Evolutionary conservation across 768 basidiomycete species (phyloP).

Genomic region (Paxillus involutus): DNA sequence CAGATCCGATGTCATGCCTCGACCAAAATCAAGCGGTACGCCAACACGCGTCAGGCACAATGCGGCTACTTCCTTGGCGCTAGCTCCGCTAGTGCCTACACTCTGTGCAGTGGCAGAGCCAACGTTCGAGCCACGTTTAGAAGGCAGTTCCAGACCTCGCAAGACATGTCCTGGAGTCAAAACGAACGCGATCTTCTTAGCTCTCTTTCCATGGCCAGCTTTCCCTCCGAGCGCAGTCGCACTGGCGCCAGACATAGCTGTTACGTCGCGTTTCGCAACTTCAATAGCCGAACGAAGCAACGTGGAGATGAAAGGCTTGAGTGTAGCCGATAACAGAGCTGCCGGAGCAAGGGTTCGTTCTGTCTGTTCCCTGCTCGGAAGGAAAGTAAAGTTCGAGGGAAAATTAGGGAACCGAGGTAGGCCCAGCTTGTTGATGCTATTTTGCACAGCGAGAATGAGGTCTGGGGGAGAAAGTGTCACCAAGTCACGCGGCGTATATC

Average conservation of each 20-base stretch:
- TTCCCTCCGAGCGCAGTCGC: slow-evolving; percentile 19
- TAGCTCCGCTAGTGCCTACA: slow-evolving; percentile 4
- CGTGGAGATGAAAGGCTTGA: slow-evolving; percentile 32
- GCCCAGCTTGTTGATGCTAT: slow-evolving; percentile 13
- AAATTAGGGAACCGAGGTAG: slow-evolving; percentile 22
- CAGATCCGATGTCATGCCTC: background rate
- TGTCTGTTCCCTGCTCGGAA: slow-evolving; percentile 12
- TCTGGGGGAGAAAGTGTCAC: slow-evolving; percentile 22
- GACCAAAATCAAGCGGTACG: slow-evolving; percentile 24
- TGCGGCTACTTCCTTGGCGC: slow-evolving; percentile 16
- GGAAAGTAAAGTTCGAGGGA: slow-evolving; percentile 5
- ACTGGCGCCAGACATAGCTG: slow-evolving; percentile 13
- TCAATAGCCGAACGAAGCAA: slow-evolving; percentile 35
- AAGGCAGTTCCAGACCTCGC: slow-evolving; percentile 31
- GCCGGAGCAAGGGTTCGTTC: slow-evolving; percentile 34
- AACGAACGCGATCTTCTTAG: slow-evolving; percentile 25
- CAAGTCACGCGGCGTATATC: slow-evolving; percentile 22
- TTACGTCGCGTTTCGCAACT: slow-evolving; percentile 31
- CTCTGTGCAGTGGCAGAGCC: background rate
- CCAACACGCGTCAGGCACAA: slow-evolving; percentile 33
- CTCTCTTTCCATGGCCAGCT: slow-evolving; percentile 18
- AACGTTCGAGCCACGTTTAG: slow-evolving; percentile 1
- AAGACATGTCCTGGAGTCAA: slow-evolving; percentile 41
- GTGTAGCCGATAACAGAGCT: slow-evolving; percentile 35
- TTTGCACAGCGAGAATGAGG: slow-evolving; percentile 30